These are phyloP conservation scores for Exophiala mesophila DNA, from an alignment of 2,329 filamentous ascomycete species.

Conservation along the genomic window DNA sequence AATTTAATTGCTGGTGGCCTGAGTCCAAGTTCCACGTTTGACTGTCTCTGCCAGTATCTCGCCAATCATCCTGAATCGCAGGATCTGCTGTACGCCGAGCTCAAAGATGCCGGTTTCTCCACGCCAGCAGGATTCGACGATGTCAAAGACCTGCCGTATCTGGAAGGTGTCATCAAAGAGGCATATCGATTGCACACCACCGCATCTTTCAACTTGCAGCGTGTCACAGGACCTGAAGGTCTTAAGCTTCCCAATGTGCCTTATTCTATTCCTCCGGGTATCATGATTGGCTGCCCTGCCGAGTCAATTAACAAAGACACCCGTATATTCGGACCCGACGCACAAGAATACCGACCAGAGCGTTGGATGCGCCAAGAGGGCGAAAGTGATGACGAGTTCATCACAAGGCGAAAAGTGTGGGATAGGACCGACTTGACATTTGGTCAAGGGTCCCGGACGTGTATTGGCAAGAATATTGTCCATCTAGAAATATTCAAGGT, in stretches of 20 bases:
- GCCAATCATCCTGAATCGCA: slow-evolving; percentile 4
- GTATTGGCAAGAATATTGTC: too few relatives aligned
- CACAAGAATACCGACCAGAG: slow-evolving; percentile 5
- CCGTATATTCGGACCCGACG: slow-evolving; percentile 5
- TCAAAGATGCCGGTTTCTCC: slow-evolving; percentile 1
- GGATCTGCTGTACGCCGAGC: slow-evolving; percentile 6
- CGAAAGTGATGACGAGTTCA: too few relatives aligned
- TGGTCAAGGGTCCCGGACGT: too few relatives aligned
- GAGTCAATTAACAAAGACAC: slow-evolving; percentile 7
- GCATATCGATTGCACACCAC: slow-evolving; percentile 4
- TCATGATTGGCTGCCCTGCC: slow-evolving; percentile 5
- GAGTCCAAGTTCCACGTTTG: slow-evolving; percentile 4
- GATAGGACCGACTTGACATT: too few relatives aligned
- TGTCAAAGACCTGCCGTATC: slow-evolving; percentile 3
- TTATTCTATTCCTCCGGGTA: slow-evolving; percentile 7
- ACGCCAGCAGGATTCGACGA: slow-evolving; percentile 4
- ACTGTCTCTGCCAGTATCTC: slow-evolving; percentile 6
- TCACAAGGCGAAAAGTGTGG: too few relatives aligned
- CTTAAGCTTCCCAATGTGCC: slow-evolving; percentile 8
- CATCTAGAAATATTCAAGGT: too few relatives aligned
- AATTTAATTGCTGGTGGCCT: slow-evolving; percentile 12
- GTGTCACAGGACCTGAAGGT: slow-evolving; percentile 1
- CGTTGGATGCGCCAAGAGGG: slow-evolving; percentile 12
- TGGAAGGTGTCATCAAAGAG: slow-evolving; percentile 10
- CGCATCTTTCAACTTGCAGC: slow-evolving; percentile 6